phyloP scores from a whole-genome alignment of 2,329 filamentous ascomycete genomes.

The Aureobasidium musti region DNA sequence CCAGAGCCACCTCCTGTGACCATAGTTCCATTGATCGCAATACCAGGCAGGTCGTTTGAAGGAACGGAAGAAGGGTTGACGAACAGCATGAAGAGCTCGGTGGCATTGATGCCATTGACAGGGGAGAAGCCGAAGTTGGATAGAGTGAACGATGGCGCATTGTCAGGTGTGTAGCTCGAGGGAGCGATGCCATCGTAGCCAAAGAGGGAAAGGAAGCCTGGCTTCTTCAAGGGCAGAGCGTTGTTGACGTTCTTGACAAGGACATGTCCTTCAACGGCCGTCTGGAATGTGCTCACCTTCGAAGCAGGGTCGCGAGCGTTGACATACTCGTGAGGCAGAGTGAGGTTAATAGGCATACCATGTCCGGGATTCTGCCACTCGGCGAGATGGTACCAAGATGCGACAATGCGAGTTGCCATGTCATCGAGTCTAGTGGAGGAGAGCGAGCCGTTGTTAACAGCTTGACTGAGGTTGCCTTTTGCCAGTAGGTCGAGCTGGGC shows the following conservation, averaged over 20 bases:
- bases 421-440: slow-evolving; percentile 59
- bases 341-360: slow-evolving; percentile 56
- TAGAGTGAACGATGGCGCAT: slow-evolving; percentile 5
- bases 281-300: slow-evolving; percentile 55
- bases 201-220: slow-evolving; percentile 59
- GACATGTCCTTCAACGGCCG: slow-evolving; percentile 64
- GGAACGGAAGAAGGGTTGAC: slow-evolving; percentile 44
- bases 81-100: slow-evolving; percentile 28
- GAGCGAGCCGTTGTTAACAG: slow-evolving; percentile 63
- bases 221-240: slow-evolving; percentile 56
- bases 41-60: slow-evolving; percentile 14
- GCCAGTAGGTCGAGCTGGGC: slow-evolving; percentile 52
- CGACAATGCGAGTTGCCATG: slow-evolving; percentile 58
- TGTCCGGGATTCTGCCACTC: slow-evolving; percentile 46
- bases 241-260: slow-evolving; percentile 63
- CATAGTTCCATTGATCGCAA: slow-evolving; percentile 38
- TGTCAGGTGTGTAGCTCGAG: slow-evolving; percentile 19
- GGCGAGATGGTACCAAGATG: slow-evolving; percentile 59
- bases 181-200: slow-evolving; percentile 57
- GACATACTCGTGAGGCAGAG: slow-evolving; percentile 54
- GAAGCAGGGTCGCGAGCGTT: slow-evolving; percentile 58
- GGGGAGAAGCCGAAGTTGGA: slow-evolving; percentile 15
- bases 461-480: slow-evolving; percentile 51
- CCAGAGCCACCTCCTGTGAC: slow-evolving; percentile 44
- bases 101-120: slow-evolving; percentile 1